Conservation (phyloP, 2,329 filamentous ascomycete genomes). For the Nothomitra cinnamomea region DNA sequence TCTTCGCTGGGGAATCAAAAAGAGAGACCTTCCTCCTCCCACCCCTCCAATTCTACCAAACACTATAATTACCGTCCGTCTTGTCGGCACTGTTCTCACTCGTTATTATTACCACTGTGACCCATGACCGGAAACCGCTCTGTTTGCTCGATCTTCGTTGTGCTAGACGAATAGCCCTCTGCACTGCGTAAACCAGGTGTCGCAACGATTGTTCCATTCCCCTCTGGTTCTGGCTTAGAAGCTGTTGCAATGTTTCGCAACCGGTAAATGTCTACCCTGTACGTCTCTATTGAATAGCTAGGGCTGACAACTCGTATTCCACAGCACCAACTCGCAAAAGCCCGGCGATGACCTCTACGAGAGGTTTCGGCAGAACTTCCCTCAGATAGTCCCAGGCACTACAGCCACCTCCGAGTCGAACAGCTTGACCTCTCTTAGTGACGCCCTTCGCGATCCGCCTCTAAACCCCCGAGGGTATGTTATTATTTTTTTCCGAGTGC, state of each 20-base stretch:
- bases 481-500: background rate
- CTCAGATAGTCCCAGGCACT: constrained; percentile 45
- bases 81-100: background rate
- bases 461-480: background rate
- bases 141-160: background rate
- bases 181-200: background rate
- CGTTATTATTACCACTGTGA: background rate
- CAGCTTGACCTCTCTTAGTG: background rate
- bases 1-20: background rate
- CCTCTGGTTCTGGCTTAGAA: constrained; percentile 7
- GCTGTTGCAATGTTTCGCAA: constrained; percentile 27
- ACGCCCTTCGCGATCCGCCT: background rate
- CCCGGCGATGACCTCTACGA: constrained; percentile 70
- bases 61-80: background rate
- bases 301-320: background rate
- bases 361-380: constrained; percentile 71
- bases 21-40: background rate
- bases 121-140: background rate
- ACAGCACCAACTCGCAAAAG: constrained; percentile 64
- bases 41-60: background rate
- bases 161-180: background rate
- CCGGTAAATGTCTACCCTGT: constrained; percentile 22
- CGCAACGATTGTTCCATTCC: background rate
- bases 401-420: background rate
- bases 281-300: background rate